Base-by-base conservation (phyloP, 176 grass and related monocot genomes). In the Microstegium vimineum region DNA sequence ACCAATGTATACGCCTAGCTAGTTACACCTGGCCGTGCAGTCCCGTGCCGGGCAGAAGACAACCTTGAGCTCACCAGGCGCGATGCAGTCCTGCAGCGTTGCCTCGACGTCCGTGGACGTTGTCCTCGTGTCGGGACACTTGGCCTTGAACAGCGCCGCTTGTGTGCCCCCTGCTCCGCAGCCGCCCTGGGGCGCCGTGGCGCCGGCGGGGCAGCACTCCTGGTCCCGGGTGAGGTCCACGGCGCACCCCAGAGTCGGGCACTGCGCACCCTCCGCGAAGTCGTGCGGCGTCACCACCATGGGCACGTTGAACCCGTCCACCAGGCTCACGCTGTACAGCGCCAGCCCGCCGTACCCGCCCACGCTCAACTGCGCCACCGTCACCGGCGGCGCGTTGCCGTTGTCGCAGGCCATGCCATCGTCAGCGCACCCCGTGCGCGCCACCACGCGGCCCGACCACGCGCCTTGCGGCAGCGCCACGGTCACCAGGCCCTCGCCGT, bases 291-390 rank as follows among this genome's bases (percentile, higher is more conserved):
- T 65, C 65, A 88, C 59, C 40, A 59, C 36, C 57, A 49, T 34
- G n/a, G 86, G 81, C 81, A 88, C 66, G 81, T 83, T 88, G 74
- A 88, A 83, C 56, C 81, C 74, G 59, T 84, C 65, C 27, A 90
- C 74, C 54, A 87, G 80, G 84, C 84, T 86, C 42, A 90, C 72
- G 73, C 74, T 82, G 88, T 90, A 90, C 78, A 4, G 30, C 26
- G 83, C 79, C 67, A 79, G 67, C 37, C 74, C 74, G 18, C 32
- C 61, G 28, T 22, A 4, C 4, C 42, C 67, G 13, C 78, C 49
- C 46, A 86, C 77, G 78, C 60, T 85, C 34, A 85, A 31, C 77
- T 89, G 83, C 22, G 71, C 70, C 75, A 89, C 82, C 17, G 72
- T 80, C 62, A 28, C 22, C 63, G 83, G 87, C 41, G 87, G 87